These are phyloP conservation scores for Torulaspora delbrueckii DNA, from an alignment of 805 yeast species.

Conservation along the genomic window DNA sequence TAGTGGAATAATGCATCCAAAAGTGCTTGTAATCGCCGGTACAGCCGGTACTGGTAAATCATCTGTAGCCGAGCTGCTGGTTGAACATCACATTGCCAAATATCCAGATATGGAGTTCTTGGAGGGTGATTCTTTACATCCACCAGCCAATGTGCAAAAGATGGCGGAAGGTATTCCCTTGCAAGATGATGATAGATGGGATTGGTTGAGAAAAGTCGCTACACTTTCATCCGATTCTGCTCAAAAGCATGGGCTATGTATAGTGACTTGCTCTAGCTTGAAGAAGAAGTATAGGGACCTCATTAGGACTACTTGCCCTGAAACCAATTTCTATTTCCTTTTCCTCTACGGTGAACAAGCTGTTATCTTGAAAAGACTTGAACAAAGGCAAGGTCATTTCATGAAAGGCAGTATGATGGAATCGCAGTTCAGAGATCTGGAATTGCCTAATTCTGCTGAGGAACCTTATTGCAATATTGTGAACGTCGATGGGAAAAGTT, in stretches of 20 bases:
- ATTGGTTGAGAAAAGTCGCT: conserved; percentile 65
- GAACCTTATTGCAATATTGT: conserved; percentile 32
- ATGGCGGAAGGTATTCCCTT: conserved; percentile 80
- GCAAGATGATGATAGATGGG: conserved; percentile 88
- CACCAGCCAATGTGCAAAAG: conserved; percentile 65
- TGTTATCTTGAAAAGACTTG: conserved; percentile 57
- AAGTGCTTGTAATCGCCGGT: conserved; percentile 73
- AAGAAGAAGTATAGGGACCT: conserved; percentile 67
- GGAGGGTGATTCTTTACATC: conserved; percentile 86
- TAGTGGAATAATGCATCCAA: conserved; percentile 7
- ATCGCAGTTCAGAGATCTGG: conserved; percentile 70
- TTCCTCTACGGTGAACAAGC: conserved; percentile 63
- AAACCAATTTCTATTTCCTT: conserved; percentile 50
- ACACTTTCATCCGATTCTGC: conserved; percentile 40
- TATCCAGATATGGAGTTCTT: conserved; percentile 50
- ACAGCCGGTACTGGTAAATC: conserved; percentile 96
- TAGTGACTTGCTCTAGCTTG: conserved; percentile 83
- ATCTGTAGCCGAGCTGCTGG: conserved; percentile 58
- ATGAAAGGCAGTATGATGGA: conserved; percentile 84
- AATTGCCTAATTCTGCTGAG: conserved; percentile 52
- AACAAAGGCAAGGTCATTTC: conserved; percentile 65
- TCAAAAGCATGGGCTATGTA: conserved; percentile 32
- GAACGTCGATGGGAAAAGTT: conserved; percentile 28
- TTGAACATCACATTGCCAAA: conserved; percentile 29
- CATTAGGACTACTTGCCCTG: conserved; percentile 39